Evolutionary conservation across 306 rosid genomes (phyloP), one percentile per base, ranked within the genome.

Genomic region (Canavalia ensiformis): DNA sequence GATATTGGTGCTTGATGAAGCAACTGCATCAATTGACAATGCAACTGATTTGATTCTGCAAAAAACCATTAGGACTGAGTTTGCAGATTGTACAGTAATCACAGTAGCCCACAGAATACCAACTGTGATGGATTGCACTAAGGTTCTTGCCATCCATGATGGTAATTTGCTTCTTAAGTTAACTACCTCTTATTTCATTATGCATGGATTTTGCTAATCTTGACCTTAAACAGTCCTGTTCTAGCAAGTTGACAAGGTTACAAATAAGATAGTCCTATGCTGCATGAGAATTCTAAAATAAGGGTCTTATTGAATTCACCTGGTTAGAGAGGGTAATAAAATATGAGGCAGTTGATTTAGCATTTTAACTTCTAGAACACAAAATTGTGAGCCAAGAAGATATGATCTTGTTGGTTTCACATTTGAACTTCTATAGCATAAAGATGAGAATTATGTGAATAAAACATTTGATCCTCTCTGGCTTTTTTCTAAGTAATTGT

Each of bases 121-220:
- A 0, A 92, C 95, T n/a, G 97, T 90, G 34, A 92, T 92, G 95
- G 92, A 90, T 87, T 90, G 93, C 88, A 89, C 88, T 2, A 93
- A 78, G 92, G 89, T 91, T 76, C 79, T 86, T 13, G 84, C 94
- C 72, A 83, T 93, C 7, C 81, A 91, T 10, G 95, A 93, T 30
- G 94, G 92, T 90, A 70, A 57, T 80, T 81, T 29, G 55, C 68
- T 18, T 37, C 4, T 37, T 4, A 12, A 44, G 5, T 67, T 63
- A 51, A 8, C 18, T 42, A 30, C 50, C 66, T 4, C 3, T 41
- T 25, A 50, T 63, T 12, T 50, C 4, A 10, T 37, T 35, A 62
- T 76, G 8, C 72, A 49, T 63, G 12, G 0, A 31, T 31, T 66
- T 72, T 18, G 76, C 8, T 33, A 52, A 72, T 72, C 28, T 37